Evolutionary conservation across 352 stramenopile species (phyloP).

Genomic region (Peronospora belbahrii): DNA sequence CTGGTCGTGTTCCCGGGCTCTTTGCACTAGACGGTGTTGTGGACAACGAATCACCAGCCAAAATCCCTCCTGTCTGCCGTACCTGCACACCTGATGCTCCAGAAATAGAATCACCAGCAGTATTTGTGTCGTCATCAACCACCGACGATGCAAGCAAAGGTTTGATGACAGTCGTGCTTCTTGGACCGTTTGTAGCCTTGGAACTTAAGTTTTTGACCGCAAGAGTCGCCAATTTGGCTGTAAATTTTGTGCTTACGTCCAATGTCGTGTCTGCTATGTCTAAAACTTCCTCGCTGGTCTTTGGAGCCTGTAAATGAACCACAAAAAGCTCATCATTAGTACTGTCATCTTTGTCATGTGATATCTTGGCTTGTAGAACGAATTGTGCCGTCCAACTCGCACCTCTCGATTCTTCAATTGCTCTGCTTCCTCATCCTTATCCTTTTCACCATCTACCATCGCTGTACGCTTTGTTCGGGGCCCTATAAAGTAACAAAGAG

Average conservation of each 20-base stretch:
- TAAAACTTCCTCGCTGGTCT: not conserved
- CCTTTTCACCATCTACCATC: not conserved
- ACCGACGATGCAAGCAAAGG: not conserved
- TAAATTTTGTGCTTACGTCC: not conserved
- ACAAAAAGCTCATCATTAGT: conserved; percentile 1
- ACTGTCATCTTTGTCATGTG: not conserved
- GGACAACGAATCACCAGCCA: conserved; percentile 17
- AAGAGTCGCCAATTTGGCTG: not conserved
- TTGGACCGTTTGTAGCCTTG: not conserved
- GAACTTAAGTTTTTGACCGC: not conserved
- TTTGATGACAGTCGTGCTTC: not conserved
- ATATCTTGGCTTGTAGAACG: not conserved
- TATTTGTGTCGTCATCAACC: not conserved
- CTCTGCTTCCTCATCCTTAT: not conserved
- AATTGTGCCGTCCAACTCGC: not conserved
- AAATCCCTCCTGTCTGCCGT: conserved; percentile 15
- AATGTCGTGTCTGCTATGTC: not conserved
- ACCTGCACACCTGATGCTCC: not conserved
- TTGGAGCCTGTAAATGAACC: conserved; percentile 1
- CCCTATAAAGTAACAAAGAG: conserved; percentile 6
- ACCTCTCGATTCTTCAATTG: conserved; percentile 6
- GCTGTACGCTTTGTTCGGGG: conserved; percentile 22
- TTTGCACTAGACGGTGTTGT: conserved; percentile 6
- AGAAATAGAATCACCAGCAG: not conserved
- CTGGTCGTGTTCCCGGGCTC: not conserved